These are phyloP conservation scores for Colletotrichum cordylinicola DNA, from an alignment of 2,329 filamentous ascomycete species.

Conservation along the genomic window DNA sequence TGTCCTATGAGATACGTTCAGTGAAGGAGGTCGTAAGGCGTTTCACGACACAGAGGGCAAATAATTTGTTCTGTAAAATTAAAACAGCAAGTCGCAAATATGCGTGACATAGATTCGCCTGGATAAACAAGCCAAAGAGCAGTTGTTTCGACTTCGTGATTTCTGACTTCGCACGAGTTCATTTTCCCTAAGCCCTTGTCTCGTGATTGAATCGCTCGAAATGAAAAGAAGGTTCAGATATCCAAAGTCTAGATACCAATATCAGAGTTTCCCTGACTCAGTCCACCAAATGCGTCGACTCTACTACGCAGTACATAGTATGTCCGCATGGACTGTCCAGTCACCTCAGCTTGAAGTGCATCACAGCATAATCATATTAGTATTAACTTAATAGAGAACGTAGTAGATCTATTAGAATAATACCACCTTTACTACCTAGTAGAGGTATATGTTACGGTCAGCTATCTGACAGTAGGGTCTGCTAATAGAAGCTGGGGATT, in stretches of 20 bases:
- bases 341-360: background rate
- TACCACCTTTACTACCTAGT: no score
- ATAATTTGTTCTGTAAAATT: rapidly evolving
- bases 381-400: no score
- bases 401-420: no score
- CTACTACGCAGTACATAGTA: no score
- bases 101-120: background rate
- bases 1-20: conserved; percentile 21
- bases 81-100: background rate
- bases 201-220: background rate
- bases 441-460: no score
- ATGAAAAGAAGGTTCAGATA: background rate
- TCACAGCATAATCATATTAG: background rate
- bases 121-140: background rate
- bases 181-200: background rate
- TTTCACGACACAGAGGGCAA: rapidly evolving
- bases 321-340: background rate
- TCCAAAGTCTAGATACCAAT: background rate
- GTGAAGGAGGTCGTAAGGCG: rapidly evolving
- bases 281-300: background rate
- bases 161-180: rapidly evolving
- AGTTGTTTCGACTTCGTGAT: background rate
- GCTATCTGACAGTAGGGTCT: no score
- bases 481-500: no score
- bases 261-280: background rate